Base-by-base conservation (phyloP, 2,329 filamentous ascomycete species). In the Apiospora saccharicola region DNA sequence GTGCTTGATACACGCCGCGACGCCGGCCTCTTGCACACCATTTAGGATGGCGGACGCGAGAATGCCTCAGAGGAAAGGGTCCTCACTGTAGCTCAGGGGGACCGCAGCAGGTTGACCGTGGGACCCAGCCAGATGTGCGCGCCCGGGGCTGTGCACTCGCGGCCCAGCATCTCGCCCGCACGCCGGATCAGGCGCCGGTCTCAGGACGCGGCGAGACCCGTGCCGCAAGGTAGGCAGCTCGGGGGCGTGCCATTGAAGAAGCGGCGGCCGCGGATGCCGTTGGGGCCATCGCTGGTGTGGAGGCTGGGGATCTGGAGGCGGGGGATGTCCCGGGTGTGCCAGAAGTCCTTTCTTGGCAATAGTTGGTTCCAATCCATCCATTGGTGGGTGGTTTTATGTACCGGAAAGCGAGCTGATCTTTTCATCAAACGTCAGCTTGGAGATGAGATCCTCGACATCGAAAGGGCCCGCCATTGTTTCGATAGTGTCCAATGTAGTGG, bases 71-170 rank as follows among this genome's bases (percentile, higher is more conserved):
- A 90, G 83, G 74, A 89, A 84, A 22, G 89, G 88, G 75, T 90
- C 89, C 76, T 90, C 88, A 51, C 86, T 83, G 70, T 90, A 84
- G 12, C 87, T 89, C n/a, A n/a, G n/a, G n/a, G n/a, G n/a, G n/a
- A n/a, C n/a, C n/a, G n/a, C n/a, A 89, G 88, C 83, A 90, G 90
- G 77, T 90, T 90, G 77, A 91, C 89, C n/a, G 89, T 91, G 4
- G 90, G 90, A 0, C 89, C 90, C 0, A 91, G 83, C 71, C 90
- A 86, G n/a, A 84, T 85, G 77, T 90, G 88, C 3, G 87, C 88
- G 51, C 87, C 88, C 79, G 90, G 90, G 0, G 85, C 84, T 68
- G 87, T 84, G 46, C 87, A 84, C 75, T 90, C 88, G 67, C 85
- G 82, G 3, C 85, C 87, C 82, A 90, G 87, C 69, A 83, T 83